phyloP scores from a whole-genome alignment of 2,329 filamentous ascomycete genomes.

The Xylaria sp. region DNA sequence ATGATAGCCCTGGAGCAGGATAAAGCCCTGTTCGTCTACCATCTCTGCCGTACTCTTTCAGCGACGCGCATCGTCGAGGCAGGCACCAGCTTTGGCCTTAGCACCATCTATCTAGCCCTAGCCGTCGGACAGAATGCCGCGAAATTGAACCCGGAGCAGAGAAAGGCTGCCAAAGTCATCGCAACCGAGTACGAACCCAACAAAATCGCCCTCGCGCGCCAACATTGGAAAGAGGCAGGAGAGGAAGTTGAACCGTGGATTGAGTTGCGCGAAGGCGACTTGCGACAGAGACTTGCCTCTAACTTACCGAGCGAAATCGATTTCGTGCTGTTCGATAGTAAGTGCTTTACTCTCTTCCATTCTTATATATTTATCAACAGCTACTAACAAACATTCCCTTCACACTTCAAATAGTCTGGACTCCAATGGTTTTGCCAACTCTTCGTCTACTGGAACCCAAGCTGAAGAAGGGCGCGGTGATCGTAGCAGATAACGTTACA shows the following conservation, averaged over 20 bases:
- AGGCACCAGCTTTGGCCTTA: slow-evolving; percentile 32
- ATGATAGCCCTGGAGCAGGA: slow-evolving; percentile 31
- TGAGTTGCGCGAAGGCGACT: slow-evolving; percentile 66
- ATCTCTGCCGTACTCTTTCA: slow-evolving; percentile 26
- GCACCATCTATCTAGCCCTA: slow-evolving; percentile 32
- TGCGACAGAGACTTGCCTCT: slow-evolving; percentile 64
- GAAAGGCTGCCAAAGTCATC: slow-evolving; percentile 58
- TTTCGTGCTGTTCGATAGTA: slow-evolving; percentile 69
- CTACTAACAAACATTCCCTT: neutral
- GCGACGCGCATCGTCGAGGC: slow-evolving; percentile 48
- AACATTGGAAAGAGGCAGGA: slow-evolving; percentile 63
- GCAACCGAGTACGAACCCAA: slow-evolving; percentile 67
- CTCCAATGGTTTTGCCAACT: slow-evolving; percentile 62
- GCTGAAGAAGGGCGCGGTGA: slow-evolving; percentile 57
- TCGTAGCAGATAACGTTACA: slow-evolving; percentile 61
- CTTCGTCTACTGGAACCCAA: slow-evolving; percentile 58
- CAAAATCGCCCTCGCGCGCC: slow-evolving; percentile 62
- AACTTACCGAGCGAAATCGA: slow-evolving; percentile 62
- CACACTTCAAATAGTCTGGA: slow-evolving; percentile 59
- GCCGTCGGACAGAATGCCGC: slow-evolving; percentile 57
- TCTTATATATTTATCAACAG: neutral
- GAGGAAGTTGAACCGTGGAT: slow-evolving; percentile 60
- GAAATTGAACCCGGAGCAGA: slow-evolving; percentile 23
- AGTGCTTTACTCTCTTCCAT: slow-evolving; percentile 48
- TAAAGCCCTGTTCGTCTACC: slow-evolving; percentile 28